phyloP scores from a whole-genome alignment of 2,329 filamentous ascomycete genomes.

The Trichoderma citrinoviride region DNA sequence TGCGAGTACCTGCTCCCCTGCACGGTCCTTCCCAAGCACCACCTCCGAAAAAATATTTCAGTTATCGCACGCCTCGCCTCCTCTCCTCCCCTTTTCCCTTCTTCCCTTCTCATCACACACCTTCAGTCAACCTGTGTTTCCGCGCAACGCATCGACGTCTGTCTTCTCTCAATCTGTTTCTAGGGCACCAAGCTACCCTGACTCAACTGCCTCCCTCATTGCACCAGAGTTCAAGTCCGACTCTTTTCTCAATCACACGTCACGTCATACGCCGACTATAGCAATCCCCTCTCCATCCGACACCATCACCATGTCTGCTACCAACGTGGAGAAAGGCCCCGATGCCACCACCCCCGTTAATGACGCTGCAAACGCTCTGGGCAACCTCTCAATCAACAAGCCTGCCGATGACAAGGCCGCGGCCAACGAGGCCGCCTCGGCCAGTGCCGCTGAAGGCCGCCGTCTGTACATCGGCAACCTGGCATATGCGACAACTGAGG shows the following conservation, averaged over 20 bases:
- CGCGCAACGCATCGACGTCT: conserved; percentile 49
- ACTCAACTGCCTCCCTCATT: conserved; percentile 54
- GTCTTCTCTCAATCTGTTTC: conserved; percentile 49
- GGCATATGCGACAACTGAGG: conserved; percentile 99
- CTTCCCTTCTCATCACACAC: conserved; percentile 43
- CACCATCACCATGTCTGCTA: conserved; percentile 75
- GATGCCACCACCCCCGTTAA: conserved; percentile 67
- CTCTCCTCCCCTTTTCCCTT: conserved; percentile 34
- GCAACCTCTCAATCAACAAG: conserved; percentile 65
- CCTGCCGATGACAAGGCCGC: conserved; percentile 55
- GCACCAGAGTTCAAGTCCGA: conserved; percentile 62
- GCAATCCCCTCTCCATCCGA: conserved; percentile 40
- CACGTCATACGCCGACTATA: conserved; percentile 47
- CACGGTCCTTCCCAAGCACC: conserved; percentile 23
- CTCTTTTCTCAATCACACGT: conserved; percentile 36
- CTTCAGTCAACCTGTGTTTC: conserved; percentile 46
- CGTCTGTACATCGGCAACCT: conserved; percentile 99
- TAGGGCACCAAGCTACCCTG: conserved; percentile 93
- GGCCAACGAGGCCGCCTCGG: conserved; percentile 86
- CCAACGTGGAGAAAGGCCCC: conserved; percentile 60
- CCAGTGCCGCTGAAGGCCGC: conserved; percentile 97
- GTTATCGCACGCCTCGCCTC: conserved; percentile 32
- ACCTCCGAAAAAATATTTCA: conserved; percentile 43
- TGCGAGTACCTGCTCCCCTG: conserved; percentile 21
- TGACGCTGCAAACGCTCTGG: conserved; percentile 72